Conservation (phyloP, 164 flowering plant species). For the Protea cynaroides region DNA sequence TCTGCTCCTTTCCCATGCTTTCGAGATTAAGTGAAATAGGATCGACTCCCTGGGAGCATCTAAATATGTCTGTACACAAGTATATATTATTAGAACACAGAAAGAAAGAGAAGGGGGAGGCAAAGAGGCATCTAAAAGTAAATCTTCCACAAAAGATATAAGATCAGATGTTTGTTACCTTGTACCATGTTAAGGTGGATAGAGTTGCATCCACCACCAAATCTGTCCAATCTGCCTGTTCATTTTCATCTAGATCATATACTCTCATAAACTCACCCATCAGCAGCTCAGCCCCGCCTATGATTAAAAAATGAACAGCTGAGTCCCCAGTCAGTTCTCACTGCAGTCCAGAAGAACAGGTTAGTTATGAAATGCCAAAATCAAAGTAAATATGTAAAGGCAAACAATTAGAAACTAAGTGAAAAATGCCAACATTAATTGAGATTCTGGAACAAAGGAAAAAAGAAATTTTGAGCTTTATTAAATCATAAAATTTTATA, state of each 20-base stretch:
- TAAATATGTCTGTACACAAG: slow-evolving; percentile 55
- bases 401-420: too few species aligned
- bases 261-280: slow-evolving; percentile 61
- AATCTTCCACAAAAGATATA: too few species aligned
- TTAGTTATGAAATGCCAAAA: too few species aligned
- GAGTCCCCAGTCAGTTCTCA: not conserved
- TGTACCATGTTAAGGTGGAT: slow-evolving; percentile 72
- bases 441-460: too few species aligned
- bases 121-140: not conserved
- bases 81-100: not conserved
- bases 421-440: too few species aligned
- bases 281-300: slow-evolving; percentile 95
- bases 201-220: slow-evolving; percentile 38
- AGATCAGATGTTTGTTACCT: too few species aligned
- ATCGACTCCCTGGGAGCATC: slow-evolving; percentile 54
- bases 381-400: too few species aligned
- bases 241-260: slow-evolving; percentile 37
- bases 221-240: slow-evolving; percentile 49
- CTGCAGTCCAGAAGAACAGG: not conserved
- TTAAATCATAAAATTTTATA: too few species aligned
- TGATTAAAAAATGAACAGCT: slow-evolving; percentile 8
- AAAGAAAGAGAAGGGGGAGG: not conserved
- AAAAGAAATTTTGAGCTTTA: too few species aligned
- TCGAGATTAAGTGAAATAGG: slow-evolving; percentile 74
- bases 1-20: slow-evolving; percentile 98